These are phyloP conservation scores for Eutrema yunnanense DNA, from an alignment of 345 rosid genomes.

Conservation along the genomic window DNA sequence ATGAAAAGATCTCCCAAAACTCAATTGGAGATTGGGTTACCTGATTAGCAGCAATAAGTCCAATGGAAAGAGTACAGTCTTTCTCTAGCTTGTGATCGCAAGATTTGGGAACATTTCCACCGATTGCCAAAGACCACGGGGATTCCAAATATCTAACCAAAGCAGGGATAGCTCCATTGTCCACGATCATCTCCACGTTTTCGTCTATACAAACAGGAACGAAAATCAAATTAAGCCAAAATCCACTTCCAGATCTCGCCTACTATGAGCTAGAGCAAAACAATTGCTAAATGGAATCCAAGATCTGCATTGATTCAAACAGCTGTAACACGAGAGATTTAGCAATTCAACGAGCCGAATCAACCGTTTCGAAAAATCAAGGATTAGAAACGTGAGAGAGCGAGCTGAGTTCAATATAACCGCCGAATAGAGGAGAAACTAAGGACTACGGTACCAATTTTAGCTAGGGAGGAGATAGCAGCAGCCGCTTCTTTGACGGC, in stretches of 20 bases:
- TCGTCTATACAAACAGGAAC: slow-evolving; percentile 39
- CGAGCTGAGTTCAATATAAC: background rate
- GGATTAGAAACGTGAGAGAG: background rate
- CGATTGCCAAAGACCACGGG: slow-evolving; percentile 8
- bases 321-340: background rate
- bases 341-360: background rate
- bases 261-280: background rate
- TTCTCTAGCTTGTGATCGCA: slow-evolving; percentile 54
- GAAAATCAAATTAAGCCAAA: background rate
- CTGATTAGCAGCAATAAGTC: slow-evolving; percentile 58
- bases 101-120: background rate
- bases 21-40: slow-evolving; percentile 14
- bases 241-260: background rate
- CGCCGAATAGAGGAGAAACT: background rate
- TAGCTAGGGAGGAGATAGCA: slow-evolving; percentile 43
- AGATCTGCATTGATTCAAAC: background rate
- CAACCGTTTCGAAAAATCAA: background rate
- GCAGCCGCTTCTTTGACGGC: slow-evolving; percentile 42
- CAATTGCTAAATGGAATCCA: background rate
- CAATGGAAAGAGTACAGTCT: slow-evolving; percentile 51
- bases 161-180: slow-evolving; percentile 56
- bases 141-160: slow-evolving; percentile 47
- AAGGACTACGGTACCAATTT: slow-evolving; percentile 36
- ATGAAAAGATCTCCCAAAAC: background rate
- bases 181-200: slow-evolving; percentile 45